phyloP scores from a whole-genome alignment of 257 asterid species.

The Mentha longifolia region DNA sequence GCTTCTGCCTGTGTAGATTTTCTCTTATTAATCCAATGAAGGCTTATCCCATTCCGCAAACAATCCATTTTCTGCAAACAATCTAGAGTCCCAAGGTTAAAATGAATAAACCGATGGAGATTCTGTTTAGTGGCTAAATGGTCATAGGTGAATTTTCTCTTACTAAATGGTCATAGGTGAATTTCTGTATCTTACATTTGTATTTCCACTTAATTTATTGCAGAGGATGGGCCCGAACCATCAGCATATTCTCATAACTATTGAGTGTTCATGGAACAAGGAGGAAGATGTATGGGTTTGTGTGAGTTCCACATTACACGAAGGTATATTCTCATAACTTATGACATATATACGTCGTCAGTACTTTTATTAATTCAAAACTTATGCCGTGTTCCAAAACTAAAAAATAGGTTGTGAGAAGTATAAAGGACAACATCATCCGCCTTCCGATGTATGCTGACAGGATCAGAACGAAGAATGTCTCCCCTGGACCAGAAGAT shows the following conservation, averaged over 20 bases:
- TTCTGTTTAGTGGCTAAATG: not conserved
- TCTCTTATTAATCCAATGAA: too few species aligned
- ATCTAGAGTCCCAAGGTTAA: too few species aligned
- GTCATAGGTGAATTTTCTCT: not conserved
- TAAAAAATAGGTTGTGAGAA: conserved; percentile 76
- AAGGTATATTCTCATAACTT: conserved; percentile 54
- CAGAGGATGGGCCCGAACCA: conserved; percentile 77
- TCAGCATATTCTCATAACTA: conserved; percentile 68
- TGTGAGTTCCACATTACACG: conserved; percentile 83
- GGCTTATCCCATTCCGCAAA: too few species aligned
- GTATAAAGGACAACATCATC: conserved; percentile 89
- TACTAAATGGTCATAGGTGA: too few species aligned
- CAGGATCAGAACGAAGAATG: conserved; percentile 76
- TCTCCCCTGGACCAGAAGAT: too few species aligned
- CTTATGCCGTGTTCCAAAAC: not conserved
- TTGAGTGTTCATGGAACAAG: conserved; percentile 83
- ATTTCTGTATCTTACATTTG: not conserved
- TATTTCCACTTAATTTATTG: conserved; percentile 10
- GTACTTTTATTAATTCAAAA: not conserved
- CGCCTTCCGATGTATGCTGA: conserved; percentile 95
- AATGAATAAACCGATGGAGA: too few species aligned
- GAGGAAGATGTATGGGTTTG: conserved; percentile 78
- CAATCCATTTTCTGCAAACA: too few species aligned
- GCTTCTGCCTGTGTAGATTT: not conserved
- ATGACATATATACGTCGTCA: not conserved